These are phyloP conservation scores for Mycena polygramma DNA, from an alignment of 768 basidiomycete genomes.

Conservation along the genomic window DNA sequence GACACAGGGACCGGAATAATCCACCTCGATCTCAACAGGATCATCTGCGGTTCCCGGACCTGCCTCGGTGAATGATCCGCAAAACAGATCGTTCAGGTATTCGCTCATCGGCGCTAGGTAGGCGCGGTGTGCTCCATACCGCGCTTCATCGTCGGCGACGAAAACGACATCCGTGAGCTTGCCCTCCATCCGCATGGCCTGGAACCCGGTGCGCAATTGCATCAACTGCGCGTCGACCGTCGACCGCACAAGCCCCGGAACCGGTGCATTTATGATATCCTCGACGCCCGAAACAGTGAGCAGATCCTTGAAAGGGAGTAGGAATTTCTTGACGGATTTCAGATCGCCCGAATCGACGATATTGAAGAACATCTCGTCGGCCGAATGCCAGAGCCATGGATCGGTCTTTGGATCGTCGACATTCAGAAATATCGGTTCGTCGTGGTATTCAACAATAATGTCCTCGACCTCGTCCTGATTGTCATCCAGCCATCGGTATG, in stretches of 20 bases:
- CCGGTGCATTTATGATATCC: constrained; percentile 36
- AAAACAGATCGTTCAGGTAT: constrained; percentile 43
- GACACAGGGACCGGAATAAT: constrained; percentile 37
- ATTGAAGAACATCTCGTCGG: constrained; percentile 55
- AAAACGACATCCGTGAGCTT: constrained; percentile 44
- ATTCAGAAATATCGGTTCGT: constrained; percentile 58
- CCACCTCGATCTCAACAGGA: constrained; percentile 37
- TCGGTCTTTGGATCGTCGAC: constrained; percentile 53
- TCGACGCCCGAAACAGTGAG: constrained; percentile 38
- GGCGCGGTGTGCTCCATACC: constrained; percentile 41
- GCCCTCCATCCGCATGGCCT: constrained; percentile 36
- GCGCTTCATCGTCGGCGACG: constrained; percentile 34
- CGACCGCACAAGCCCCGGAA: constrained; percentile 35
- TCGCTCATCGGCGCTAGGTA: constrained; percentile 42
- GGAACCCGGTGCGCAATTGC: constrained; percentile 36
- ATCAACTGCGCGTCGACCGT: constrained; percentile 39
- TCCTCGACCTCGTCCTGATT: constrained; percentile 40
- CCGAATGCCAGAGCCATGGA: constrained; percentile 56
- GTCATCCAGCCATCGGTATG: constrained; percentile 59
- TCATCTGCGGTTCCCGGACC: constrained; percentile 37
- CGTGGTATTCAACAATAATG: constrained; percentile 37
- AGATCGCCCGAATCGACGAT: constrained; percentile 42
- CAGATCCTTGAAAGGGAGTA: constrained; percentile 37
- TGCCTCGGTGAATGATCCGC: constrained; percentile 38
- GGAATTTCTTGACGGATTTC: constrained; percentile 38